Conservation (phyloP, 2,329 filamentous ascomycete genomes). For the Chaetomium sp. region DNA sequence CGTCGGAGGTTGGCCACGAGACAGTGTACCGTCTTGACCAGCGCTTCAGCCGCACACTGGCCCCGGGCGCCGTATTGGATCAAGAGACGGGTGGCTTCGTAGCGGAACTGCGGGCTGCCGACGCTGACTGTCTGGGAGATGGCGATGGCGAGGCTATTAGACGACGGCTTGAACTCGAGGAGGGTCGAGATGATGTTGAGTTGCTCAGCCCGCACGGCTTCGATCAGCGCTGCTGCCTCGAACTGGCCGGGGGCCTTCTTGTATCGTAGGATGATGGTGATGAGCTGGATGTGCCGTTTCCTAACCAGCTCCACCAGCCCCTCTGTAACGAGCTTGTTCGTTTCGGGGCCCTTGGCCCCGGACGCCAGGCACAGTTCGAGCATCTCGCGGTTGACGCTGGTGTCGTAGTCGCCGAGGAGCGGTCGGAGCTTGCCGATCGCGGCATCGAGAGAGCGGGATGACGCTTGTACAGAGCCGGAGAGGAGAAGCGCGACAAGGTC, state of each 20-base stretch:
- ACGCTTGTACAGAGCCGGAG: conserved; percentile 20
- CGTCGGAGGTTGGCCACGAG: conserved; percentile 10
- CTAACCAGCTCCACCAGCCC: conserved; percentile 21
- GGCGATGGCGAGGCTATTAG: conserved; percentile 17
- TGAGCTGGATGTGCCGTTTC: conserved; percentile 12
- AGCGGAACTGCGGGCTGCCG: conserved; percentile 12
- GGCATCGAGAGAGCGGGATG: conserved; percentile 21
- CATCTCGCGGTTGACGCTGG: conserved; percentile 11
- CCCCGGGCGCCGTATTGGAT: conserved; percentile 21
- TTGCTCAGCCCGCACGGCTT: conserved; percentile 22
- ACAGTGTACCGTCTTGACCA: conserved; percentile 19
- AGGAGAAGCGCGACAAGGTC: conserved; percentile 22
- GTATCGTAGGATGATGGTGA: conserved; percentile 20
- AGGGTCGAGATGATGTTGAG: conserved; percentile 19
- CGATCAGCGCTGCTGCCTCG: conserved; percentile 21
- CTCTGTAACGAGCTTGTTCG: conserved; percentile 20
- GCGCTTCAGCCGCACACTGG: conserved; percentile 18
- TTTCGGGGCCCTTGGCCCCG: conserved; percentile 22
- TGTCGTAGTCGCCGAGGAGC: conserved; percentile 12
- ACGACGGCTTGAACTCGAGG: conserved; percentile 19
- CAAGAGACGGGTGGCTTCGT: conserved; percentile 16
- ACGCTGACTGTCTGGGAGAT: conserved; percentile 20
- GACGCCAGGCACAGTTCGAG: conserved; percentile 22
- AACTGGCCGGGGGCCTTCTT: conserved; percentile 16
- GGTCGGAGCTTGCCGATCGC: conserved; percentile 19